A percentile compares a stretch with the other conserved stretches of the same genome.
Conservation (phyloP, 2,329 filamentous ascomycete species). For the Ophiostoma piceae region DNA sequence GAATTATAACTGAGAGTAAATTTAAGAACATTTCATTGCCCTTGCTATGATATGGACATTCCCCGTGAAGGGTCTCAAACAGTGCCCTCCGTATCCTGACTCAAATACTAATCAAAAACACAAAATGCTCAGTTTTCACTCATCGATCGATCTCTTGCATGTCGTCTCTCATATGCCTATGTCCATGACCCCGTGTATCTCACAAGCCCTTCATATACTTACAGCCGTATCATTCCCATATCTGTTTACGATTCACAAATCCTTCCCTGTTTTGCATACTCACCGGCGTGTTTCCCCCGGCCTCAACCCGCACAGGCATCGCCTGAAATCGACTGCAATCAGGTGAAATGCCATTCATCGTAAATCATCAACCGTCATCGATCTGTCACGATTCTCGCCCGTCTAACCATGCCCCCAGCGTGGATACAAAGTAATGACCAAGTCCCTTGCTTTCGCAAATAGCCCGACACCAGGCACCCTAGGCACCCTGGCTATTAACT, state of each 20-base stretch:
- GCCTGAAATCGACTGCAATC: no score
- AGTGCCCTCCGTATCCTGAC: background rate
- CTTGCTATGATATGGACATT: background rate
- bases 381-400: background rate
- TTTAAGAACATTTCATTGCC: background rate
- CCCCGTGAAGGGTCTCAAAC: background rate
- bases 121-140: background rate
- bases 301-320: background rate
- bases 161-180: background rate
- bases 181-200: background rate
- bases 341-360: background rate
- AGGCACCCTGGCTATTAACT: no score
- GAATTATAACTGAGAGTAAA: background rate
- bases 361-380: background rate
- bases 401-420: background rate
- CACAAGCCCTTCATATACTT: background rate
- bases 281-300: background rate
- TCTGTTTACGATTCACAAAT: background rate
- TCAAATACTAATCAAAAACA: background rate
- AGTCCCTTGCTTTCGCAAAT: background rate
- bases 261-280: background rate
- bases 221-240: background rate
- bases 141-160: slow-evolving; percentile 9
- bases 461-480: background rate
- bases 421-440: background rate